Base-by-base conservation (phyloP, 2,329 filamentous ascomycete species). In the Pseudocercospora macadamiae region DNA sequence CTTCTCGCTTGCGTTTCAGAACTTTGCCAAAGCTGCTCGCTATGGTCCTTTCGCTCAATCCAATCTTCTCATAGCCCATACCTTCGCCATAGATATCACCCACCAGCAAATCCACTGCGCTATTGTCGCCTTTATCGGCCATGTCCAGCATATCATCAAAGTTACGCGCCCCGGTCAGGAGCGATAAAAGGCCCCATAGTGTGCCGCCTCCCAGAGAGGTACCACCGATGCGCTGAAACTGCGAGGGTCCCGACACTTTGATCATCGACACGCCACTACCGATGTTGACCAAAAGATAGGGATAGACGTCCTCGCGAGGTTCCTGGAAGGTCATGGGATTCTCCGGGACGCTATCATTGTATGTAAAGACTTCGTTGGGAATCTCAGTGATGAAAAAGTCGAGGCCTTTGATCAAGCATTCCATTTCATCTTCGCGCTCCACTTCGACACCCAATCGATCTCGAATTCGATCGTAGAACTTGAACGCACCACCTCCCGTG, bases 341-440 rank as follows among this genome's bases (percentile, higher is more conserved):
- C 10, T 95, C 88, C 30, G 74, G 70, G 59, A 78, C 67, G 12
- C 85, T 84, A 74, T 96, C 93, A 72, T 89, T 93, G 76, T 97
- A 97, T 18, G 92, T 97, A 72, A 99, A 99, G 55, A 99, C 93
- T 77, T 99, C 95, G 67, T 89, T 87, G 18, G 95, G 95, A 60
- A 99, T 97, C 74, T 97, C 93, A 65, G 91, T 96, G 72, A 97
- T 97, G 81, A 99, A 97, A 79, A 97, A 99, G 74, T 99, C 95
- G 42, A 99, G 86, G 10, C 93, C 92, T 91, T 68, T 62, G 64
- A 99, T 99, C 59, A 99, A 79, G 73, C 95, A 99, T 75, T 96
- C 92, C 95, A 99, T 99, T 78, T 99, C 95, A 71, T 99, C 95
- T 76, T 97, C 95, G 42, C 92, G 83, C 69, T 93, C 80, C 18